phyloP scores from a whole-genome alignment of 352 stramenopile species.

The Globisporangium alternatum region DNA sequence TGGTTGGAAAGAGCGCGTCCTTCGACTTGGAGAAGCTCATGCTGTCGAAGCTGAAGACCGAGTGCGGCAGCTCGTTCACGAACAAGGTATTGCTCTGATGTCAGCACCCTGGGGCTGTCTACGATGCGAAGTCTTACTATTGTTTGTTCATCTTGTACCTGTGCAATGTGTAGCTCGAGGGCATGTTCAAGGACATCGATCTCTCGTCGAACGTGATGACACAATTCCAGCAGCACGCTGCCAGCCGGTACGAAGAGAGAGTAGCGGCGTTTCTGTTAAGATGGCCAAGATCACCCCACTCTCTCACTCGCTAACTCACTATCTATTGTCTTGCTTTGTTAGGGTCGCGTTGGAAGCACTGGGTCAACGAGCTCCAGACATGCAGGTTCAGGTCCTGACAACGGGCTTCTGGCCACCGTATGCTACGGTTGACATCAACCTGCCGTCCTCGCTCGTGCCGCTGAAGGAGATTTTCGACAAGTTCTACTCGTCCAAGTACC shows the following conservation, averaged over 20 bases:
- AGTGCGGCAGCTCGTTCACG: constrained; percentile 97
- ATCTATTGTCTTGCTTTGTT: neutral
- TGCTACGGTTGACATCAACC: constrained; percentile 75
- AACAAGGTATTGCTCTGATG: constrained; percentile 79
- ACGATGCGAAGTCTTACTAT: neutral
- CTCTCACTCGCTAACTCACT: neutral
- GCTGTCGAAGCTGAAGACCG: constrained; percentile 97
- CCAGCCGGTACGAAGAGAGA: constrained; percentile 48
- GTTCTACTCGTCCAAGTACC: constrained; percentile 89
- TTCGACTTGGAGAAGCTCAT: constrained; percentile 97
- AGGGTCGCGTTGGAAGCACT: constrained; percentile 53
- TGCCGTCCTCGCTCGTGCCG: constrained; percentile 57
- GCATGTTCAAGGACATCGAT: constrained; percentile 99
- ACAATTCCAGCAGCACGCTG: constrained; percentile 82
- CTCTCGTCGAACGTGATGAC: constrained; percentile 94
- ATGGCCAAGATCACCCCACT: neutral
- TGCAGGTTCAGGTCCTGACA: constrained; percentile 96
- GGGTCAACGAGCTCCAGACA: constrained; percentile 71
- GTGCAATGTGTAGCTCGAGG: constrained; percentile 87
- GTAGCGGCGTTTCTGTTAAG: neutral
- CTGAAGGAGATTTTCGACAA: constrained; percentile 86
- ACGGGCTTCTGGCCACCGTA: constrained; percentile 98
- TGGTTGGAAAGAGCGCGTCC: constrained; percentile 88
- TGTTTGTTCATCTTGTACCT: neutral
- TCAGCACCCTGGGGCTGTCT: neutral